Evolutionary conservation across 768 basidiomycete genomes (phyloP).

Genomic region (Suillus subaureus): DNA sequence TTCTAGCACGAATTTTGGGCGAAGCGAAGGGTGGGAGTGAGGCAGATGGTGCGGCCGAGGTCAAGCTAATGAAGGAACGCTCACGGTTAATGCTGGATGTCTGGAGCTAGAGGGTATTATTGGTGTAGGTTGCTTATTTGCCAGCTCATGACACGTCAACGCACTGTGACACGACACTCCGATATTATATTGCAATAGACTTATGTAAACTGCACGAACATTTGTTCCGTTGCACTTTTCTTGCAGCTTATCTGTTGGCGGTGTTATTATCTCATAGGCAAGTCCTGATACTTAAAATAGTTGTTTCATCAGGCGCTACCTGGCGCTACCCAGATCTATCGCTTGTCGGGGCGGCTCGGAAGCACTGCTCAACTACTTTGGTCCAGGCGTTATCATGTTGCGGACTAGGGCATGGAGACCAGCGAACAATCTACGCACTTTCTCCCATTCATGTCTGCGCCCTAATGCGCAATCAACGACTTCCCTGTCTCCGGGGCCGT

Average conservation of each 20-base stretch:
- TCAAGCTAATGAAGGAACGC: conserved; percentile 95
- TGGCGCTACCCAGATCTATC: background rate
- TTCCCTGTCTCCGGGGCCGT: background rate
- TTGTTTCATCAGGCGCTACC: background rate
- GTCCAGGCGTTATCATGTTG: conserved; percentile 21
- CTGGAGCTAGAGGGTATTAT: conserved; percentile 62
- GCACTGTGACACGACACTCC: background rate
- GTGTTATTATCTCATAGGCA: background rate
- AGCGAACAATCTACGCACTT: conserved; percentile 10
- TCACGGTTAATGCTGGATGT: conserved; percentile 86
- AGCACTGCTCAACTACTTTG: background rate
- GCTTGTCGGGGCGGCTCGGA: background rate
- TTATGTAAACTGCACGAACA: conserved; percentile 3
- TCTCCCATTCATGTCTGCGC: conserved; percentile 17
- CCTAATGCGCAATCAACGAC: background rate
- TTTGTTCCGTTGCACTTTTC: background rate
- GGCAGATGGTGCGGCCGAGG: conserved; percentile 87
- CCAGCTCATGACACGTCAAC: conserved; percentile 2
- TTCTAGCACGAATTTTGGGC: conserved; percentile 79
- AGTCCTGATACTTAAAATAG: too few relatives aligned
- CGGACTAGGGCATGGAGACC: conserved; percentile 14
- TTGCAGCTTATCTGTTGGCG: background rate
- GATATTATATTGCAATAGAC: conserved; percentile 8
- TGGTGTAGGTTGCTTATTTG: background rate
- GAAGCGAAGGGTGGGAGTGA: conserved; percentile 93